phyloP scores from a whole-genome alignment of 129 eudicot species.

The Ambrosia artemisiifolia region DNA sequence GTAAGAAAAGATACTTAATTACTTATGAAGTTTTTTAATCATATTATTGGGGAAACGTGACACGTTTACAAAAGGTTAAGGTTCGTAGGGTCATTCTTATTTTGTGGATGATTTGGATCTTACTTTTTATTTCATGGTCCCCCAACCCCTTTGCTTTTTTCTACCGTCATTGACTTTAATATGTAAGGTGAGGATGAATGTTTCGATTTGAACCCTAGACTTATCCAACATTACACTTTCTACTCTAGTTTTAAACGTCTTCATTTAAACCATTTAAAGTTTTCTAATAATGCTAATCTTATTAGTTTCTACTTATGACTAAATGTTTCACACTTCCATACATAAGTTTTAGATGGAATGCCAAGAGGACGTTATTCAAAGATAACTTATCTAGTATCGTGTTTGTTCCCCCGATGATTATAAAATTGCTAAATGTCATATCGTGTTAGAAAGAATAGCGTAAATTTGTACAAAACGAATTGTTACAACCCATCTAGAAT shows the following conservation, averaged over 20 bases:
- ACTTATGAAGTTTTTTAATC: neutral
- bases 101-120: conserved; percentile 23
- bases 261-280: neutral
- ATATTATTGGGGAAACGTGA: conserved; percentile 22
- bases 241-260: neutral
- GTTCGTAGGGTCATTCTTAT: conserved; percentile 11
- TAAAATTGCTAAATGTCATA: too few species aligned
- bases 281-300: neutral
- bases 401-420: neutral
- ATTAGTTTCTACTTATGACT: neutral
- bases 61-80: conserved; percentile 27
- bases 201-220: neutral
- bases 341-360: neutral
- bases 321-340: neutral
- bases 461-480: neutral
- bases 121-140: conserved; percentile 22
- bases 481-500: neutral
- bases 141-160: conserved; percentile 32
- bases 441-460: too few species aligned
- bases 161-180: conserved; percentile 31
- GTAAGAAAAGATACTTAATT: neutral
- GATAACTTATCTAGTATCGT: neutral
- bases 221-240: neutral
- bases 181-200: conserved; percentile 13
- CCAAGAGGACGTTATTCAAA: neutral